phyloP scores from a whole-genome alignment of 2,329 filamentous ascomycete genomes.

The Aspergillus japonicus region DNA sequence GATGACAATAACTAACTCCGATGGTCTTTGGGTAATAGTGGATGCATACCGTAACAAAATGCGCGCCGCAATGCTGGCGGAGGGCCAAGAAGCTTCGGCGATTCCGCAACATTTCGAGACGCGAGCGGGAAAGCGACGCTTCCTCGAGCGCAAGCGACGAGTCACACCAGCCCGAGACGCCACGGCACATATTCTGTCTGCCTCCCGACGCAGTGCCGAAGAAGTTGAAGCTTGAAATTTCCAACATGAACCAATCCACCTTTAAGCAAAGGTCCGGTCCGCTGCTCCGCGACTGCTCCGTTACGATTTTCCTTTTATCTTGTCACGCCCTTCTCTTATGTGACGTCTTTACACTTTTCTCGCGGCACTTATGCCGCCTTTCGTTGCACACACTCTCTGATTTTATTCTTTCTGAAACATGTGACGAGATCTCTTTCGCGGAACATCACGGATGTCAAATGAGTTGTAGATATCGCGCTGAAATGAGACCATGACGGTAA shows the following conservation, averaged over 20 bases:
- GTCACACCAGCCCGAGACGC: constrained; percentile 17
- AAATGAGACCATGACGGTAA: neutral
- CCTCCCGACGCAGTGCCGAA: constrained; percentile 35
- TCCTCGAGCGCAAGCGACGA: constrained; percentile 53
- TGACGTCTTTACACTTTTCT: neutral
- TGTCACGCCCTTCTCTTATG: neutral
- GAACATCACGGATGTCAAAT: neutral
- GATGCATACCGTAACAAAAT: constrained; percentile 95
- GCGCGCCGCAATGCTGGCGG: constrained; percentile 73
- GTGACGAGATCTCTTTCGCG: neutral
- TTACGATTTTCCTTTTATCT: neutral
- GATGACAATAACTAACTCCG: constrained; percentile 6
- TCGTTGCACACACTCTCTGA: neutral
- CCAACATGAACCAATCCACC: neutral
- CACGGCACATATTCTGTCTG: constrained; percentile 25
- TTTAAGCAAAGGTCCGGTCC: neutral
- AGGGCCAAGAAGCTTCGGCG: constrained; percentile 70
- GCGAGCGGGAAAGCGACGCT: constrained; percentile 76
- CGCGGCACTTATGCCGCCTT: neutral
- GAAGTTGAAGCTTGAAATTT: constrained; percentile 35
- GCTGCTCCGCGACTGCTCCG: neutral
- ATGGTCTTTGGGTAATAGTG: constrained; percentile 53
- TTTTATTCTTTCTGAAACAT: neutral
- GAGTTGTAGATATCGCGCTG: neutral
- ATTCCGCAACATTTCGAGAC: constrained; percentile 87